Conservation (phyloP, 2,329 filamentous ascomycete species). For the Colletotrichum simmondsii region DNA sequence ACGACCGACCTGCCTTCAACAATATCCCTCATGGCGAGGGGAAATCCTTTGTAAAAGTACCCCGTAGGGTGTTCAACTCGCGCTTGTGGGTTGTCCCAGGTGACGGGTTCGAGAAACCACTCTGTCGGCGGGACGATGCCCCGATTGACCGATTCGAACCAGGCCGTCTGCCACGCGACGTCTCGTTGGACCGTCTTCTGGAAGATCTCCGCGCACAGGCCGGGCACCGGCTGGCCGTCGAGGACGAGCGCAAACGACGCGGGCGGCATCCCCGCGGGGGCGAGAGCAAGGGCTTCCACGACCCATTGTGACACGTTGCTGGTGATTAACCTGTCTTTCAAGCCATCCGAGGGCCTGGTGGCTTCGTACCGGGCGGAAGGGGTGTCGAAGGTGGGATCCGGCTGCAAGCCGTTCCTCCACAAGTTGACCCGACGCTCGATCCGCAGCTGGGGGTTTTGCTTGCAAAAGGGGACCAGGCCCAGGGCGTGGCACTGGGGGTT, state of each 20-base stretch:
- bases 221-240: neutral
- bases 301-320: conserved; percentile 4
- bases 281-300: neutral
- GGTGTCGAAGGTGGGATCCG: neutral
- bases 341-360: too few species aligned
- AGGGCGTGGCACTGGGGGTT: neutral
- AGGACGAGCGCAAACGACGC: neutral
- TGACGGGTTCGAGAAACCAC: too few species aligned
- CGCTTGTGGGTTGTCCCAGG: too few species aligned
- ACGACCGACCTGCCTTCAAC: rapidly evolving
- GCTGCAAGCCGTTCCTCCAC: neutral
- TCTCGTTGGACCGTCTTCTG: neutral
- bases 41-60: neutral
- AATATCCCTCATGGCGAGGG: neutral
- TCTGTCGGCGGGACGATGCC: neutral
- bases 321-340: too few species aligned
- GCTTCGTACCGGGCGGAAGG: too few species aligned
- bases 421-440: neutral
- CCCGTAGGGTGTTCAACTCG: too few species aligned
- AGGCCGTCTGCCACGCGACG: conserved; percentile 1
- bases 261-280: neutral
- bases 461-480: conserved; percentile 15
- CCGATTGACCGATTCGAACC: neutral
- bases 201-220: neutral
- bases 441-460: conserved; percentile 2